Conservation (phyloP, 2,329 filamentous ascomycete species). For the Hymenoscyphus fraxineus region DNA sequence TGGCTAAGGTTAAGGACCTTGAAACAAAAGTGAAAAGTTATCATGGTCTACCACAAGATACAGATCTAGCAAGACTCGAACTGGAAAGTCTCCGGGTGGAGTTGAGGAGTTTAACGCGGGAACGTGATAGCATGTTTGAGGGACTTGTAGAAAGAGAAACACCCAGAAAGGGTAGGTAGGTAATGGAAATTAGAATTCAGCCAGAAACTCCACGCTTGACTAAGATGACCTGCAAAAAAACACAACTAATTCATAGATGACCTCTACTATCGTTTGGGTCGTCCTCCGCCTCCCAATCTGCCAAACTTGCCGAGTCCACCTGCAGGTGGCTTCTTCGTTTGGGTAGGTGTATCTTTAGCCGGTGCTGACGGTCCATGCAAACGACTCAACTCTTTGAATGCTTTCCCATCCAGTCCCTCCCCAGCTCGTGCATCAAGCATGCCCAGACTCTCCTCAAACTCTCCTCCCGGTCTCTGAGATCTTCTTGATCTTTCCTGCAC, state of each 20-base stretch:
- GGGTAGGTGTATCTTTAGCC: conserved; percentile 47
- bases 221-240: conserved; percentile 1
- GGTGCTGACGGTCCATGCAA: conserved; percentile 40
- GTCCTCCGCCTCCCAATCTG: conserved; percentile 58
- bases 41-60: conserved; percentile 68
- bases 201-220: conserved; percentile 4
- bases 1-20: conserved; percentile 55
- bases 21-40: conserved; percentile 63
- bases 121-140: conserved; percentile 73
- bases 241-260: background rate
- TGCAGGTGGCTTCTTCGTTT: conserved; percentile 52
- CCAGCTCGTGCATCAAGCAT: conserved; percentile 41
- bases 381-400: conserved; percentile 36
- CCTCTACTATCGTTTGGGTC: conserved; percentile 44
- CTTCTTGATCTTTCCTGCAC: conserved; percentile 85
- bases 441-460: conserved; percentile 48
- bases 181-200: conserved; percentile 12
- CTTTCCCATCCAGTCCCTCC: conserved; percentile 36
- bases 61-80: conserved; percentile 63
- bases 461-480: conserved; percentile 52
- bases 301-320: conserved; percentile 64
- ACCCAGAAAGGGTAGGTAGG: conserved; percentile 40
- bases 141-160: conserved; percentile 61
- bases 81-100: conserved; percentile 64
- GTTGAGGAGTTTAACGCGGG: conserved; percentile 55